Conservation (phyloP, 2,329 filamentous ascomycete genomes). For the Apiospora arundinis region DNA sequence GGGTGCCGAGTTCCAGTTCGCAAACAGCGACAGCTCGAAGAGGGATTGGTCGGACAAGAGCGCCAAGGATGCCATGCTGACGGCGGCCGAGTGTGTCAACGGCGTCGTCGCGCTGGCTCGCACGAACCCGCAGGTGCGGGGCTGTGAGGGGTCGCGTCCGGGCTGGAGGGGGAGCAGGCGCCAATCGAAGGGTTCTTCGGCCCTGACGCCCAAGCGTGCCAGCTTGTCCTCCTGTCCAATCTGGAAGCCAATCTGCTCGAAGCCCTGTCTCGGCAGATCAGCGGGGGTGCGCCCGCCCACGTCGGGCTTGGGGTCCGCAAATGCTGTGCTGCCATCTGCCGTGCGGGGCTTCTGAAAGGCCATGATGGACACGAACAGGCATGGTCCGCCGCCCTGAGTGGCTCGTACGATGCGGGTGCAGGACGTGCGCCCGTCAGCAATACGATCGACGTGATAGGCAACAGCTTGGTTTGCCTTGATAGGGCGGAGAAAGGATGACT, state of each 20-base stretch:
- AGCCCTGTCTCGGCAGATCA: not conserved
- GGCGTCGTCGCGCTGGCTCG: not conserved
- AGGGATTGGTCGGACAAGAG: slow-evolving; percentile 18
- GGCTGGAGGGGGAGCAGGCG: slow-evolving; percentile 7
- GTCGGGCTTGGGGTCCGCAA: not conserved
- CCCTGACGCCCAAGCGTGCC: not conserved
- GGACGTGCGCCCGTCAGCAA: slow-evolving; percentile 25
- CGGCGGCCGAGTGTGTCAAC: not conserved
- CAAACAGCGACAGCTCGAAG: slow-evolving; percentile 5
- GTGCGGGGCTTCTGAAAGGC: not conserved
- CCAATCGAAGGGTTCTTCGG: slow-evolving; percentile 5
- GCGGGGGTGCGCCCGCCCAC: not conserved
- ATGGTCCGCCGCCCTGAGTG: not conserved
- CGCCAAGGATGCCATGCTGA: not conserved
- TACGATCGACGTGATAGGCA: slow-evolving; percentile 22
- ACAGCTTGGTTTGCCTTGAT: slow-evolving; percentile 19
- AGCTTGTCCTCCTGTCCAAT: not conserved
- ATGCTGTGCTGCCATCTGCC: not conserved
- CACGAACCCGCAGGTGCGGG: not conserved
- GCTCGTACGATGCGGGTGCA: slow-evolving; percentile 26
- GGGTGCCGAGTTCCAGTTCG: slow-evolving; percentile 1
- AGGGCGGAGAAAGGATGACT: slow-evolving; percentile 28
- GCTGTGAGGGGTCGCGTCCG: not conserved
- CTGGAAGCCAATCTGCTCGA: slow-evolving; percentile 11
- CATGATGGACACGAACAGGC: slow-evolving; percentile 5